Percentiles rank a stretch among this genome's conserved stretches.
Conservation (phyloP, 306 rosid genomes). For the Comarum palustre region DNA sequence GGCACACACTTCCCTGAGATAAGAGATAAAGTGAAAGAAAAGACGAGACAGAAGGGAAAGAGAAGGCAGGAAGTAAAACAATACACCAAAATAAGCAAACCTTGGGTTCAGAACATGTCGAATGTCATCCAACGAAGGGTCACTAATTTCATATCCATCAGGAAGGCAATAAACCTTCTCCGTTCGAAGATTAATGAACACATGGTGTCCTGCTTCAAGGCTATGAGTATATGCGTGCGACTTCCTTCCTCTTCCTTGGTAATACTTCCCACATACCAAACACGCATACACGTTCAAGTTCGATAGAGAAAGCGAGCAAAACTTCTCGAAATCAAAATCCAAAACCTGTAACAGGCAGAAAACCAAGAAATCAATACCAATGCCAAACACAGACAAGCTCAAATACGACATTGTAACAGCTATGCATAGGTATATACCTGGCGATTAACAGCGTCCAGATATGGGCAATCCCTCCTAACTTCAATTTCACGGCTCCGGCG, state of each 20-base stretch:
- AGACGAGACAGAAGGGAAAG: slow-evolving; percentile 14
- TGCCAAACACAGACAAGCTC: neutral
- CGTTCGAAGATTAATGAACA: slow-evolving; percentile 82
- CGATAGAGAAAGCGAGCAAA: slow-evolving; percentile 84
- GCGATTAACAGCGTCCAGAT: slow-evolving; percentile 93
- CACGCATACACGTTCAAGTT: slow-evolving; percentile 94
- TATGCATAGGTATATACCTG: slow-evolving; percentile 50
- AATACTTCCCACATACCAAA: slow-evolving; percentile 91
- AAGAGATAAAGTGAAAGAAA: neutral
- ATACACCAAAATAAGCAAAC: slow-evolving; percentile 38
- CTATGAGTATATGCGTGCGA: slow-evolving; percentile 99
- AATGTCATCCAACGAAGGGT: slow-evolving; percentile 94
- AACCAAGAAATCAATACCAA: slow-evolving; percentile 1
- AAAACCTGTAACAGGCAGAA: slow-evolving; percentile 55
- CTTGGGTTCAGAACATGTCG: slow-evolving; percentile 94
- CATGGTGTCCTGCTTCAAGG: slow-evolving; percentile 97
- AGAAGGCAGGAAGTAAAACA: neutral
- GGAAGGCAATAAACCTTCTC: slow-evolving; percentile 98
- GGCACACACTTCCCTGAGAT: slow-evolving; percentile 15
- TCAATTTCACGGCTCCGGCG: slow-evolving; percentile 68
- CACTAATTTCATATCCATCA: slow-evolving; percentile 93
- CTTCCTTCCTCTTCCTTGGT: slow-evolving; percentile 92
- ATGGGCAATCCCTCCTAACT: slow-evolving; percentile 91
- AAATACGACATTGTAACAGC: neutral
- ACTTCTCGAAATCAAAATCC: slow-evolving; percentile 96